These are phyloP conservation scores for Pseudoturritis turrita DNA, from an alignment of 345 rosid species.

Conservation along the genomic window DNA sequence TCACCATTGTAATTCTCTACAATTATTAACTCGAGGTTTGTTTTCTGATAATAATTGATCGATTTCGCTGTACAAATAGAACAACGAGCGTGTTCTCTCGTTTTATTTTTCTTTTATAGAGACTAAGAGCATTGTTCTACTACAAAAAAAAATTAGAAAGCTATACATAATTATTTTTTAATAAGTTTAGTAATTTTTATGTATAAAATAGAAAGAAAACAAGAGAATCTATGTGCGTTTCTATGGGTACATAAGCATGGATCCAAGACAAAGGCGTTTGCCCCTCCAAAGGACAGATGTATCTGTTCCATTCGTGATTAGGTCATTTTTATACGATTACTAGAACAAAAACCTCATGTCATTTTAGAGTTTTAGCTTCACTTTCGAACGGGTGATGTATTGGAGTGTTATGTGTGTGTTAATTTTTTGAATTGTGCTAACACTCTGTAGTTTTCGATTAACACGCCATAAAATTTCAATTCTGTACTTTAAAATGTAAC, in stretches of 20 bases:
- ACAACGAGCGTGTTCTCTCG: neutral
- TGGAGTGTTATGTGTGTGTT: neutral
- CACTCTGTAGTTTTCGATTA: too few species aligned
- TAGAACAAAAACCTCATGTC: neutral
- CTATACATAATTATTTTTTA: neutral
- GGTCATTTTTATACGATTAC: conserved; percentile 2
- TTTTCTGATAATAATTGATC: neutral
- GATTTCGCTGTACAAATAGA: neutral
- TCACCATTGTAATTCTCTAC: neutral
- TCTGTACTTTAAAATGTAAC: too few species aligned
- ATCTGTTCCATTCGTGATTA: neutral
- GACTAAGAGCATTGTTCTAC: neutral
- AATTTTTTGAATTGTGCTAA: too few species aligned
- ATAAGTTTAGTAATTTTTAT: too few species aligned
- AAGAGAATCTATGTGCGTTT: neutral
- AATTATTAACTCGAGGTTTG: neutral
- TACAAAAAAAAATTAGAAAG: neutral
- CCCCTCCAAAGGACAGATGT: neutral
- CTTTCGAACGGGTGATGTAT: neutral
- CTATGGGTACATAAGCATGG: neutral
- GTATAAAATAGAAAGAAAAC: neutral
- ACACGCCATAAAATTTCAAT: too few species aligned
- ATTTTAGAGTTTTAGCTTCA: neutral
- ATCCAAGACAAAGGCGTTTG: neutral
- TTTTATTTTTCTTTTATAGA: neutral